Evolutionary conservation across 2,329 filamentous ascomycete species (phyloP).

Genomic region (Fusarium sulawesiense): DNA sequence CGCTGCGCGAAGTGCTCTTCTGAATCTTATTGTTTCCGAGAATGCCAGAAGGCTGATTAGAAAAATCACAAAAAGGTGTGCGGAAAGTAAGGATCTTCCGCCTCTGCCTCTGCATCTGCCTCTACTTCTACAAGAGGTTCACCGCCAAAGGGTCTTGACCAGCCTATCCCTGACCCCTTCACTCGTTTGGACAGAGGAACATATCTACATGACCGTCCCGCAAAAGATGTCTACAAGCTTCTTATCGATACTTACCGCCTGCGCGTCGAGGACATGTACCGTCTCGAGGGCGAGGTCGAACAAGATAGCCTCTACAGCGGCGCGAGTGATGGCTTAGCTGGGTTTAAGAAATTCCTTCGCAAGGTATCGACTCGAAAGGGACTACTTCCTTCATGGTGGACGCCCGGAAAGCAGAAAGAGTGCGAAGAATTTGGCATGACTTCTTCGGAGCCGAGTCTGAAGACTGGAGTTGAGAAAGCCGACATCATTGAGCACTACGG

Average conservation of each 20-base stretch:
- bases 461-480: constrained; percentile 45
- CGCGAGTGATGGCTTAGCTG: constrained; percentile 35
- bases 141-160: constrained; percentile 47
- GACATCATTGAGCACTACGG: constrained; percentile 57
- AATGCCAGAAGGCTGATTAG: constrained; percentile 65
- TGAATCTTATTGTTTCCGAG: constrained; percentile 61
- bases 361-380: constrained; percentile 31
- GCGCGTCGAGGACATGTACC: neutral
- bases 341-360: constrained; percentile 54
- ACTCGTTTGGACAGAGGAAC: constrained; percentile 53
- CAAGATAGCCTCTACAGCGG: constrained; percentile 49
- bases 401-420: constrained; percentile 49
- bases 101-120: neutral
- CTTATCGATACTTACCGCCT: constrained; percentile 60
- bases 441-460: constrained; percentile 38
- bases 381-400: constrained; percentile 61
- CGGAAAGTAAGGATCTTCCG: constrained; percentile 38
- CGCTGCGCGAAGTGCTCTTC: constrained; percentile 61
- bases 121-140: constrained; percentile 12
- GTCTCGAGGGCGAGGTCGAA: constrained; percentile 34
- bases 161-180: constrained; percentile 52
- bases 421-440: constrained; percentile 54
- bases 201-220: constrained; percentile 58
- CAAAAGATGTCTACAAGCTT: constrained; percentile 56
- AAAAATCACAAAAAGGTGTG: constrained; percentile 61